Evolutionary conservation across 345 rosid genomes (phyloP).

Genomic region (Conringia planisiliqua): DNA sequence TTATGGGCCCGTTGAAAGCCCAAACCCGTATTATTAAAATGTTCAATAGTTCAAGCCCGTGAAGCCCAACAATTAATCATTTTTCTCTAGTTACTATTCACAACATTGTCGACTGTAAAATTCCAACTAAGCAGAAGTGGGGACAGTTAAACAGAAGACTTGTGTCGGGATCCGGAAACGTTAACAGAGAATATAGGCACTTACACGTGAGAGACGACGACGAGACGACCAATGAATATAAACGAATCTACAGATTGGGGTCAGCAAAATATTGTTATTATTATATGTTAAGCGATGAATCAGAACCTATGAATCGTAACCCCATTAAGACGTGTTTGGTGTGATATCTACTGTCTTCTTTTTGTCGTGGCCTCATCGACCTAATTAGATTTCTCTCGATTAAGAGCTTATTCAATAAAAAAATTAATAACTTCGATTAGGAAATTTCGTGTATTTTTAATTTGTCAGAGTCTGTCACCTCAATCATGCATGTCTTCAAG

Average conservation of each 20-base stretch:
- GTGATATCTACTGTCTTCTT: slow-evolving; percentile 31
- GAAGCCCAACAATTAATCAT: neutral
- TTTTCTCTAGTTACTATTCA: too few relatives aligned
- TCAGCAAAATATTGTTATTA: neutral
- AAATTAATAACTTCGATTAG: neutral
- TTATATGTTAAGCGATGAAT: slow-evolving; percentile 3
- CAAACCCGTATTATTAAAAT: neutral
- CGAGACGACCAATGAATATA: slow-evolving; percentile 9
- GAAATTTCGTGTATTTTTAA: neutral
- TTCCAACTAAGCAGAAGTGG: slow-evolving; percentile 4
- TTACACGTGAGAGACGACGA: slow-evolving; percentile 29
- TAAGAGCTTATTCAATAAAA: neutral
- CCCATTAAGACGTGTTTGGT: slow-evolving; percentile 28
- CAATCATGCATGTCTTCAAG: neutral
- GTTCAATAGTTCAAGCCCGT: neutral
- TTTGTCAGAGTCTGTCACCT: neutral
- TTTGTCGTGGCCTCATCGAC: slow-evolving; percentile 21
- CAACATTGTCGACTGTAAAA: neutral
- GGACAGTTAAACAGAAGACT: slow-evolving; percentile 9
- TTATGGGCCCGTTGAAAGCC: neutral
- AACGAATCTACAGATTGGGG: slow-evolving; percentile 16
- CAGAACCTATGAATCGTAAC: slow-evolving; percentile 18
- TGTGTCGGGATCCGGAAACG: slow-evolving; percentile 30
- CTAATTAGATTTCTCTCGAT: slow-evolving; percentile 4
- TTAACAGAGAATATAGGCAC: slow-evolving; percentile 8